Evolutionary conservation across 345 rosid genomes (phyloP).

Genomic region (Gossypium thurberi): DNA sequence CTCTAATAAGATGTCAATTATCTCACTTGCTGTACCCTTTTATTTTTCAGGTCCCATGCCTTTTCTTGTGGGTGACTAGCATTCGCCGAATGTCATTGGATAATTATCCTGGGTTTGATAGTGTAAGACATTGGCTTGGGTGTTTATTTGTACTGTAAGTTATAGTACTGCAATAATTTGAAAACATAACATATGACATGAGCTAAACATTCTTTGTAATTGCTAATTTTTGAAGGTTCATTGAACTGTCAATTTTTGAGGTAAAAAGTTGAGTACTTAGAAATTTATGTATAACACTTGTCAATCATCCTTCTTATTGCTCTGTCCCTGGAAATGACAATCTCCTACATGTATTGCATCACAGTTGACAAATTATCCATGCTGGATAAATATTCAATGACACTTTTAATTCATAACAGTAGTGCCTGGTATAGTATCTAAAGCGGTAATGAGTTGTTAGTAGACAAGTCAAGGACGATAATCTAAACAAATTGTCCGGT

Average conservation of each 20-base stretch:
- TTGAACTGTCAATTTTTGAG: background rate
- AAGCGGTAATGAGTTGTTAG: background rate
- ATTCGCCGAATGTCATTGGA: constrained; percentile 74
- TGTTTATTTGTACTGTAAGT: constrained; percentile 8
- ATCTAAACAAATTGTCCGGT: background rate
- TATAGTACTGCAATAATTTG: background rate
- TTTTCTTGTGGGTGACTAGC: constrained; percentile 71
- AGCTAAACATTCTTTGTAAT: background rate
- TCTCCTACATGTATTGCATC: background rate
- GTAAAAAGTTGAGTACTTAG: background rate
- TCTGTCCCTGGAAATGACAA: background rate
- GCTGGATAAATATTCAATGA: background rate
- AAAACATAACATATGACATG: background rate
- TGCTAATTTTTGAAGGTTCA: background rate
- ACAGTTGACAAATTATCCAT: background rate
- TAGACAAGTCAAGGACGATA: background rate
- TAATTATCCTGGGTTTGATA: constrained; percentile 84
- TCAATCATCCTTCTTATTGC: background rate
- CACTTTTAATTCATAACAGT: background rate
- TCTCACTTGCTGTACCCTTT: constrained; percentile 18
- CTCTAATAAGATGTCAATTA: background rate
- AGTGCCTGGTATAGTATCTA: background rate
- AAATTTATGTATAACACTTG: background rate
- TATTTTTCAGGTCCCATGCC: constrained; percentile 61
- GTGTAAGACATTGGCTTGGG: constrained; percentile 36